Percentiles rank a stretch among this genome's conserved stretches.
Evolutionary conservation across 208 protist genomes (phyloP).

Genomic region (Blechomonas ayalai): DNA sequence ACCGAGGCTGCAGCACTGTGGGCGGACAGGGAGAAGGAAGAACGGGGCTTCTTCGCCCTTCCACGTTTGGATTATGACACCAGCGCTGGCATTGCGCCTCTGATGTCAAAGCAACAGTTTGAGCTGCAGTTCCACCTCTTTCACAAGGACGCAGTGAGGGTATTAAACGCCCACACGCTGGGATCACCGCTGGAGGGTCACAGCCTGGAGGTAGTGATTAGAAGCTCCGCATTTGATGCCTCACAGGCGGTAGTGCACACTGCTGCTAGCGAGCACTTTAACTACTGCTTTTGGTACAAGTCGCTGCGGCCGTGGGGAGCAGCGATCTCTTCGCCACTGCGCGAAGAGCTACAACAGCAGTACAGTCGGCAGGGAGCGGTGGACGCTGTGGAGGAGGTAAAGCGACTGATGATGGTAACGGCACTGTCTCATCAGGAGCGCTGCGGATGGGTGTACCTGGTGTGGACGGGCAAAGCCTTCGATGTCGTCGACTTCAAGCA

Average conservation of each 20-base stretch:
- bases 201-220: slow-evolving; percentile 72
- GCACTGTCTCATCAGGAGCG: slow-evolving; percentile 53
- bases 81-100: slow-evolving; percentile 39
- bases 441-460: slow-evolving; percentile 78
- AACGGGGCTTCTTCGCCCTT: slow-evolving; percentile 62
- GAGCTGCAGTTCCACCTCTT: slow-evolving; percentile 74
- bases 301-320: slow-evolving; percentile 81
- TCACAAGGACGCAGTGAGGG: slow-evolving; percentile 68
- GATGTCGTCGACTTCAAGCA: slow-evolving; percentile 75
- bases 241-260: slow-evolving; percentile 54
- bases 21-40: slow-evolving; percentile 31
- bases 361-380: slow-evolving; percentile 50
- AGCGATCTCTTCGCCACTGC: slow-evolving; percentile 37
- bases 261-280: slow-evolving; percentile 81
- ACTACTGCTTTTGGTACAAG: slow-evolving; percentile 89
- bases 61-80: slow-evolving; percentile 64
- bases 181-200: slow-evolving; percentile 78
- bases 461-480: slow-evolving; percentile 76
- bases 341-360: slow-evolving; percentile 69
- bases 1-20: slow-evolving; percentile 40
- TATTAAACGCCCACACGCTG: slow-evolving; percentile 66
- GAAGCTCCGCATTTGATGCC: slow-evolving; percentile 74
- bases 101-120: slow-evolving; percentile 64
- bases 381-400: slow-evolving; percentile 59
- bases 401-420: slow-evolving; percentile 30